phyloP scores from a whole-genome alignment of 805 yeast species.

The Zygotorulaspora danielsina region DNA sequence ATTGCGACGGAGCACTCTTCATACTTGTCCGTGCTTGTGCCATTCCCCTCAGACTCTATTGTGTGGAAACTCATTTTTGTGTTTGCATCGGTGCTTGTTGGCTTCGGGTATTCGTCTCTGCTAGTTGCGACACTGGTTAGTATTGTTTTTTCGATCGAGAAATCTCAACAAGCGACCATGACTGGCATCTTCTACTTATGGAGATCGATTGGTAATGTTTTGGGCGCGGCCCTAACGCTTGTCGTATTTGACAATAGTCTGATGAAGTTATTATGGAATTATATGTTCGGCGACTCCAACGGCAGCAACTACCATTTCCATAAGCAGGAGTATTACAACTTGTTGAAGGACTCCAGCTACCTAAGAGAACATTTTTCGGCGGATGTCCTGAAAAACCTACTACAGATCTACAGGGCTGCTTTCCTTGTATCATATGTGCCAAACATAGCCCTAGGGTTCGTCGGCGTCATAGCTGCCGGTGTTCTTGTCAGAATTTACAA shows the following conservation, averaged over 20 bases:
- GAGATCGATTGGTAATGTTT: constrained; percentile 46
- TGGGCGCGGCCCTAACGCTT: constrained; percentile 44
- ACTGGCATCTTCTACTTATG: constrained; percentile 48
- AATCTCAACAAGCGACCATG: constrained; percentile 44
- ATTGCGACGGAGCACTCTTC: constrained; percentile 6
- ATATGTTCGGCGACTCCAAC: constrained; percentile 23
- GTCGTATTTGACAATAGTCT: constrained; percentile 37
- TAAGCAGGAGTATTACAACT: constrained; percentile 19
- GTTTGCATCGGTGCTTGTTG: constrained; percentile 35
- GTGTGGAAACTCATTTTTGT: constrained; percentile 33
- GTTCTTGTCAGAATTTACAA: constrained; percentile 12
- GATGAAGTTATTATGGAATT: constrained; percentile 31
- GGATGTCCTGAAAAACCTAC: constrained; percentile 13
- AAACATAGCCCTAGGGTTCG: constrained; percentile 20
- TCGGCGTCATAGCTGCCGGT: constrained; percentile 21
- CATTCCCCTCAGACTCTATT: constrained; percentile 16
- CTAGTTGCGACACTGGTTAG: constrained; percentile 57
- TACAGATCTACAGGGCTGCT: constrained; percentile 26
- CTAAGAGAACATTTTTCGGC: constrained; percentile 27
- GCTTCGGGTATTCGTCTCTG: constrained; percentile 51
- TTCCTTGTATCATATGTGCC: constrained; percentile 32
- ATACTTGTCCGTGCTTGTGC: constrained; percentile 3
- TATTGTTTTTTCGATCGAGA: constrained; percentile 43
- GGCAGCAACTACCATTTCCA: constrained; percentile 18
- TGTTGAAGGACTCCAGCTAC: constrained; percentile 31